These are phyloP conservation scores for Agaricus bisporus DNA, from an alignment of 768 basidiomycete genomes.

Conservation along the genomic window DNA sequence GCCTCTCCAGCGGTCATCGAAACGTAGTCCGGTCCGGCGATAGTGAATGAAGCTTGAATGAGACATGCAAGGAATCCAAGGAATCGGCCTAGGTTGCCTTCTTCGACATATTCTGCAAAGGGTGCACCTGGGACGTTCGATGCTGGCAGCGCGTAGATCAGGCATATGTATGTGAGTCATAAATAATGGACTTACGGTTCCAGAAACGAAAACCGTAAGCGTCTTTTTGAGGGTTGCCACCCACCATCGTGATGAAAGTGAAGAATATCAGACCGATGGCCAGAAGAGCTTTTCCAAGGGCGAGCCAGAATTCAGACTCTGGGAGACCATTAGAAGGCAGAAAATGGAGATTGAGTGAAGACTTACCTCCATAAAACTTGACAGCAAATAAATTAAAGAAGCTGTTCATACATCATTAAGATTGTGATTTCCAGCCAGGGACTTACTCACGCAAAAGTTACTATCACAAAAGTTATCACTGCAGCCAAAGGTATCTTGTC, in stretches of 20 bases:
- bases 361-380: conserved; percentile 41
- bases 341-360: background rate
- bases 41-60: conserved; percentile 57
- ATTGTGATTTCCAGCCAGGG: background rate
- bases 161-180: background rate
- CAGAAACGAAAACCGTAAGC: conserved; percentile 50
- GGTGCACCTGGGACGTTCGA: conserved; percentile 43
- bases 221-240: conserved; percentile 51
- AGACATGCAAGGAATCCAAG: conserved; percentile 59
- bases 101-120: conserved; percentile 49
- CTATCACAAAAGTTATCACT: conserved; percentile 38
- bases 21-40: conserved; percentile 51
- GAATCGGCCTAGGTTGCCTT: conserved; percentile 52
- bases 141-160: conserved; percentile 19
- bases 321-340: background rate
- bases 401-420: conserved; percentile 18
- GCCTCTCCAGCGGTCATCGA: conserved; percentile 69
- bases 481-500: conserved; percentile 40
- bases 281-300: conserved; percentile 43
- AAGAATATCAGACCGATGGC: conserved; percentile 43
- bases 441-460: conserved; percentile 32
- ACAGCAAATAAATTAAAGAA: conserved; percentile 43
- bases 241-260: conserved; percentile 56
- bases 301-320: conserved; percentile 55
- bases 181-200: conserved; percentile 29